Conservation (phyloP, 2,329 filamentous ascomycete genomes). For the Fusarium torreyae region DNA sequence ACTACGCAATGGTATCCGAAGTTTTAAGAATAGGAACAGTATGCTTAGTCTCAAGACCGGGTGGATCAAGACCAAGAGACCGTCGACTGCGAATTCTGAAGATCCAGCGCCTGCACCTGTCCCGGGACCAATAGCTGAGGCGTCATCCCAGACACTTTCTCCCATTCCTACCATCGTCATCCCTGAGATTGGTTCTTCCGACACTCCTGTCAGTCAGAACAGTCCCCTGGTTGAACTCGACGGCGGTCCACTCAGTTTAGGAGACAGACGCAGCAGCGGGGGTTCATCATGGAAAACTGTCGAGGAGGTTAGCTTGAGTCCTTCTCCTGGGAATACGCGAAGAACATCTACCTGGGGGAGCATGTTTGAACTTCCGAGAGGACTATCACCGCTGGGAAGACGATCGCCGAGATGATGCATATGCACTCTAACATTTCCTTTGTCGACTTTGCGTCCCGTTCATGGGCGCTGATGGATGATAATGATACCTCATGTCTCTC, state of each 20-base stretch:
- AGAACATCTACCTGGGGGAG: constrained; percentile 18
- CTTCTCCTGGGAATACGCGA: background rate
- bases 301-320: constrained; percentile 27
- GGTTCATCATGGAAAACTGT: constrained; percentile 20
- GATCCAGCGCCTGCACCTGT: background rate
- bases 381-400: constrained; percentile 6
- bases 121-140: background rate
- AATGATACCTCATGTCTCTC: constrained; percentile 31
- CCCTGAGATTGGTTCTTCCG: constrained; percentile 14
- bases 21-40: constrained; percentile 43
- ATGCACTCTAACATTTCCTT: background rate
- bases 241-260: background rate
- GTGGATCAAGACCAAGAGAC: constrained; percentile 49
- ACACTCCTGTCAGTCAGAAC: constrained; percentile 4
- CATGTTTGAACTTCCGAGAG: constrained; percentile 20
- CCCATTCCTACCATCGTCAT: constrained; percentile 8
- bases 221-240: constrained; percentile 17
- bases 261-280: constrained; percentile 31
- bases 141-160: background rate
- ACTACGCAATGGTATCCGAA: constrained; percentile 42
- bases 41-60: constrained; percentile 47
- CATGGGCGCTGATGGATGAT: constrained; percentile 21
- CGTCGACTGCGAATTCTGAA: constrained; percentile 1
- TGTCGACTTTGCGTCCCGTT: background rate
- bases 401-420: background rate